phyloP scores from a whole-genome alignment of 345 rosid genomes.

The Camelina sativa region DNA sequence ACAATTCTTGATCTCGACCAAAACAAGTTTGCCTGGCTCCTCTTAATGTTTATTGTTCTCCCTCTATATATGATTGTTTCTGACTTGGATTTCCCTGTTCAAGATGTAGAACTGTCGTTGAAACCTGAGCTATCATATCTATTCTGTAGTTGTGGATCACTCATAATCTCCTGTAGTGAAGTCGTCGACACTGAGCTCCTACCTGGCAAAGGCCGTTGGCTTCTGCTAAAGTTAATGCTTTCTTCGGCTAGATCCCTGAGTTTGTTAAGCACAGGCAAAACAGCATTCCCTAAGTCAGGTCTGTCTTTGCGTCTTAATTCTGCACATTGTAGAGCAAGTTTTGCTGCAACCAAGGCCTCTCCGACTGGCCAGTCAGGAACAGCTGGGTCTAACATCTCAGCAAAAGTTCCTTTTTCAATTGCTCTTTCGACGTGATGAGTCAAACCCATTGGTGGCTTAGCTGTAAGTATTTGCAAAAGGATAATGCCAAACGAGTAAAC shows the following conservation, averaged over 20 bases:
- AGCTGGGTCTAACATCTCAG: constrained; percentile 56
- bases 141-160: constrained; percentile 44
- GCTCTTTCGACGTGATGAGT: constrained; percentile 65
- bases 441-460: constrained; percentile 91
- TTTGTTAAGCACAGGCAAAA: constrained; percentile 77
- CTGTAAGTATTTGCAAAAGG: constrained; percentile 83
- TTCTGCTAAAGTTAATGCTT: constrained; percentile 26
- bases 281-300: constrained; percentile 68
- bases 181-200: constrained; percentile 34
- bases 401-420: constrained; percentile 63
- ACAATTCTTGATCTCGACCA: constrained; percentile 20
- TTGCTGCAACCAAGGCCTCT: constrained; percentile 62
- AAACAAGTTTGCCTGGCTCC: background rate
- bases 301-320: constrained; percentile 85
- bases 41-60: constrained; percentile 3
- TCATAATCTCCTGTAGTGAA: constrained; percentile 54
- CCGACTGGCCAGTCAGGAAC: constrained; percentile 82
- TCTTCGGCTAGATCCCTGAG: constrained; percentile 68
- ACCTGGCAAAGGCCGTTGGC: constrained; percentile 42
- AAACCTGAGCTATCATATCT: constrained; percentile 45
- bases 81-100: background rate
- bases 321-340: constrained; percentile 71
- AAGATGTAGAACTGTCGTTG: constrained; percentile 10
- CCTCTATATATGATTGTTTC: background rate
- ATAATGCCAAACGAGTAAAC: constrained; percentile 79